These are phyloP conservation scores for Saccharomycopsis hybrid DNA, from an alignment of 1,139 yeast genomes.

Conservation along the genomic window DNA sequence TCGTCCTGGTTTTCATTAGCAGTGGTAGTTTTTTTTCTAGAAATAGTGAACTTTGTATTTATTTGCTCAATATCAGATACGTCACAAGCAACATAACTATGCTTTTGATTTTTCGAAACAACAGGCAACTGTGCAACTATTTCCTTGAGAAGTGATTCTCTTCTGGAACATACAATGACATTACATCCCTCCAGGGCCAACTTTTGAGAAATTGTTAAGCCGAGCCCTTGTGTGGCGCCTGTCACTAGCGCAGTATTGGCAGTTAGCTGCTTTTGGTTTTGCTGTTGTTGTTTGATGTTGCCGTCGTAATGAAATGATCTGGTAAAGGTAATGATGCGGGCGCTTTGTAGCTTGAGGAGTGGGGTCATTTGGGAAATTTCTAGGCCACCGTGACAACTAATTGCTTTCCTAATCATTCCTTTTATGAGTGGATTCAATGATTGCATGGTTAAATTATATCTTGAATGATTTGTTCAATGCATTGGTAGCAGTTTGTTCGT, in stretches of 20 bases:
- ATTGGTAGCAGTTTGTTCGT: no score
- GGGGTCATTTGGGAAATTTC: no score
- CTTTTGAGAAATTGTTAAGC: slow-evolving; percentile 53
- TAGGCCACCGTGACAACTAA: no score
- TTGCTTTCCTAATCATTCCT: no score
- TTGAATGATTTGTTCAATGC: no score
- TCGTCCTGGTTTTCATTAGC: neutral
- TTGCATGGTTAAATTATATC: no score
- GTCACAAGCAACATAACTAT: slow-evolving; percentile 48
- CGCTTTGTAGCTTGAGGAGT: no score
- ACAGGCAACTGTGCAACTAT: slow-evolving; percentile 34
- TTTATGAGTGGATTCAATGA: no score
- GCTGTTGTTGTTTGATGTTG: no score
- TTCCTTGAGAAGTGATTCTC: slow-evolving; percentile 33
- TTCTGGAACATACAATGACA: slow-evolving; percentile 56
- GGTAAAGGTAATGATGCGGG: no score
- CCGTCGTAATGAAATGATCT: no score
- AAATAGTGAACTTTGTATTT: neutral
- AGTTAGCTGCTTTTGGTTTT: neutral
- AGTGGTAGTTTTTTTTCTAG: neutral
- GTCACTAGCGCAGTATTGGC: slow-evolving; percentile 55
- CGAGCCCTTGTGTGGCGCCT: slow-evolving; percentile 86
- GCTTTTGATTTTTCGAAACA: slow-evolving; percentile 34
- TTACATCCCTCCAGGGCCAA: slow-evolving; percentile 59
- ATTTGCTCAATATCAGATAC: slow-evolving; percentile 28